Evolutionary conservation across 176 grass and related monocot species (phyloP).

Genomic region (Oryza nivara): DNA sequence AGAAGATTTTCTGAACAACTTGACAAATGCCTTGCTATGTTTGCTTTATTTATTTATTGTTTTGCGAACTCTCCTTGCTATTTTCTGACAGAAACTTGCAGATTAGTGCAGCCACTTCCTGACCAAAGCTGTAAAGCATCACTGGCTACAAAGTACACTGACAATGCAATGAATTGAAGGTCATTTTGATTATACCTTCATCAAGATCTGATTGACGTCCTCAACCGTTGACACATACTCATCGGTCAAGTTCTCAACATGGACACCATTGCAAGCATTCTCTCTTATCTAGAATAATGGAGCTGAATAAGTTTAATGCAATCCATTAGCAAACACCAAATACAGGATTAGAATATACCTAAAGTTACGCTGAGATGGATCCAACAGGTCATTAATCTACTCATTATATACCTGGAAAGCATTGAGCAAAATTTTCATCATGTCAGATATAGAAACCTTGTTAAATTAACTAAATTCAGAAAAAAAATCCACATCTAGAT

Average conservation of each 20-base stretch:
- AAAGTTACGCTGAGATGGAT: constrained; percentile 88
- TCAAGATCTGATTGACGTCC: constrained; percentile 84
- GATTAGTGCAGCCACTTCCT: background rate
- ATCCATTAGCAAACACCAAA: background rate
- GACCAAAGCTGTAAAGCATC: background rate
- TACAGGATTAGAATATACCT: constrained; percentile 56
- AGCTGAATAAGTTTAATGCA: constrained; percentile 21
- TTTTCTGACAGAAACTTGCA: background rate
- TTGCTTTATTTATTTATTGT: no score
- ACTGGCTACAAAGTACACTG: constrained; percentile 1
- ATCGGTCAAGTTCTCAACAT: constrained; percentile 87
- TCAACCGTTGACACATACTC: constrained; percentile 83
- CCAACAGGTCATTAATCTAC: constrained; percentile 89
- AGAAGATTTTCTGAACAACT: background rate
- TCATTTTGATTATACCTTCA: constrained; percentile 67
- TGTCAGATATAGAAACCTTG: constrained; percentile 8
- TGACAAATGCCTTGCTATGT: background rate
- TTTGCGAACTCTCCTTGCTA: background rate
- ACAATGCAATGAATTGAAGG: background rate
- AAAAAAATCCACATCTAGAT: constrained; percentile 9
- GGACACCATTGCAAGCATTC: constrained; percentile 64
- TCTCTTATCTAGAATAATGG: constrained; percentile 64
- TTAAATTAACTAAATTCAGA: background rate
- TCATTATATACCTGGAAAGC: constrained; percentile 77
- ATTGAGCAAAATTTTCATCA: background rate